Evolutionary conservation across 179 eudicot species (phyloP).

Genomic region (Heliamphora pulchella): DNA sequence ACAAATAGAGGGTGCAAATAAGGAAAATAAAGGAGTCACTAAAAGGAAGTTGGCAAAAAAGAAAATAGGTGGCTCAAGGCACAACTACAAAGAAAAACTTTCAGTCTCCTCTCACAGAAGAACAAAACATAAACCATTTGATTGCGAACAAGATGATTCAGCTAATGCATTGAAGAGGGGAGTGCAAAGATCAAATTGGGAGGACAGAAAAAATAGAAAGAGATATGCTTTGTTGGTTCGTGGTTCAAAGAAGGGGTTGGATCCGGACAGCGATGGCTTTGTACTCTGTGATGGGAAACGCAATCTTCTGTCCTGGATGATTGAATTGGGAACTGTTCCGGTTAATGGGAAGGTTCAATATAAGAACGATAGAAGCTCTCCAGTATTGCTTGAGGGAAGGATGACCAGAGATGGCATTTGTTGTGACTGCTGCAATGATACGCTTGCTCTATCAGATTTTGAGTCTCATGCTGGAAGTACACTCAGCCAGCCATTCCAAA

Average conservation of each 20-base stretch:
- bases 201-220: constrained; percentile 37
- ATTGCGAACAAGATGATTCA: constrained; percentile 17
- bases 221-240: constrained; percentile 67
- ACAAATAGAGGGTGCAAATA: constrained; percentile 17
- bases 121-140: constrained; percentile 11
- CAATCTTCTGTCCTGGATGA: constrained; percentile 82
- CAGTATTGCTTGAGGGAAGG: constrained; percentile 46
- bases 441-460: constrained; percentile 45
- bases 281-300: constrained; percentile 50
- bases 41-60: constrained; percentile 14
- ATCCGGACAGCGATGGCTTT: constrained; percentile 35
- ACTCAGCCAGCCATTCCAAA: constrained; percentile 37
- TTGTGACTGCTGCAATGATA: constrained; percentile 62
- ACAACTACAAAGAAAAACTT: constrained; percentile 7
- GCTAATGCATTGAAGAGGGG: constrained; percentile 19
- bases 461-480: constrained; percentile 61
- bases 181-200: constrained; percentile 27
- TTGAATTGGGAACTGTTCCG: constrained; percentile 53
- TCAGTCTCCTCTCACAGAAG: not conserved
- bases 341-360: constrained; percentile 52
- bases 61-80: constrained; percentile 14
- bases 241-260: constrained; percentile 40
- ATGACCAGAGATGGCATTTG: constrained; percentile 67
- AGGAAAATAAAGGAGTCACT: constrained; percentile 20
- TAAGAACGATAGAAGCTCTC: constrained; percentile 34